Base-by-base conservation (phyloP, 1,139 yeast species). In the Pichia sp. region DNA sequence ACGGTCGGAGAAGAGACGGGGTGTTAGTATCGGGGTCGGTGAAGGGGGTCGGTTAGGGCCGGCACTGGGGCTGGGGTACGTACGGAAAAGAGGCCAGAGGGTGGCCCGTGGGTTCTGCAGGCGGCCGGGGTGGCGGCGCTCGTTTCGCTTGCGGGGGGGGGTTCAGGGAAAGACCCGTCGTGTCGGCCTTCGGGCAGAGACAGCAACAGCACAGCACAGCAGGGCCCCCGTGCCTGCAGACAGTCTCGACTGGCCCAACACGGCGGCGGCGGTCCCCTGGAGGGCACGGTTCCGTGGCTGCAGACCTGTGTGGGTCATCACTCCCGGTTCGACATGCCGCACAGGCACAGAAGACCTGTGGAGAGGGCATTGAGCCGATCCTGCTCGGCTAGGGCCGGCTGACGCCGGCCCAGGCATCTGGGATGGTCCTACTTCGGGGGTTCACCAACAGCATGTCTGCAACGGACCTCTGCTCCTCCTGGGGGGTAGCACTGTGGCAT, bases 361-460 rank as follows among this genome's bases (percentile, higher is more conserved):
- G n/a, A n/a, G n/a, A n/a, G n/a, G 19, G 31, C 25, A 46, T 46
- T 47, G 49, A 47, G 40, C 49, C 49, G 28, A 47, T 47, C 49
- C 49, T 47, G 40, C 49, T 47, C 26, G 49, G 49, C 21, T 19
- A 8, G 23, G 13, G 25, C 42, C 23, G 42, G 26, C n/a, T 22
- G 8, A 5, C 26, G 42, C 25, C 23, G 42, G 26, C 26, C 42
- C 6, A 7, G 4, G 7, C 39, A 34, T n/a, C 49, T 30, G 49
- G 49, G 49, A 47, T 47, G 49, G 49, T 47, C 49, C 45, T 47
- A 46, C 42, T 46, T 13, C n/a, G 16, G 40, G 34, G 37, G 21
- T 46, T 22, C 22, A 39, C 39, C 30, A 39, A 39, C 42, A 19
- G 9, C 42, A 3, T 18, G 19, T 12, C 25, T 18, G 22, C 16